Conservation (phyloP, 805 yeast species). For the Yarrowia keelungensis region DNA sequence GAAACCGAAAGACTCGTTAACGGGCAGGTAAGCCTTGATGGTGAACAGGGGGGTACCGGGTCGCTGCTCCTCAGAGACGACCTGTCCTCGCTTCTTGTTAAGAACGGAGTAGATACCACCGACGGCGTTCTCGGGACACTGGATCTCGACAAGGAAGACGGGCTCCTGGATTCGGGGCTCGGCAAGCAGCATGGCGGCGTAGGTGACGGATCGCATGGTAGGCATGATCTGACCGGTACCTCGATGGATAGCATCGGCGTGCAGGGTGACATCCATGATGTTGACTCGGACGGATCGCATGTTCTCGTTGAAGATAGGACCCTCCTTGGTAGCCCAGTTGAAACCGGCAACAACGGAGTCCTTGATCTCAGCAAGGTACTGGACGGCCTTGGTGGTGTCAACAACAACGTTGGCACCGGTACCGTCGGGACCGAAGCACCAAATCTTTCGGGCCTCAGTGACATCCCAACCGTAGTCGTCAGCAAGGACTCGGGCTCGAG, state of each 20-base stretch:
- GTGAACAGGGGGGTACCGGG: conserved; percentile 99
- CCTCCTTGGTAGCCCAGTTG: conserved; percentile 99
- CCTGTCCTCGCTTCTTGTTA: conserved; percentile 92
- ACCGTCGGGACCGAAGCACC: conserved; percentile 99
- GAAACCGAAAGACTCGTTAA: conserved; percentile 99
- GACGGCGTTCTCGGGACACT: conserved; percentile 98
- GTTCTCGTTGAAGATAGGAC: conserved; percentile 97
- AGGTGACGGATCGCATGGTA: conserved; percentile 99
- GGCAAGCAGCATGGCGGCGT: conserved; percentile 97
- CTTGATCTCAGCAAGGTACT: conserved; percentile 98
- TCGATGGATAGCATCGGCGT: conserved; percentile 99
- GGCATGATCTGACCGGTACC: conserved; percentile 99
- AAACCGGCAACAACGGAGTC: conserved; percentile 99
- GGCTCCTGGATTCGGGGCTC: conserved; percentile 99
- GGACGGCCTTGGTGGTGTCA: conserved; percentile 99
- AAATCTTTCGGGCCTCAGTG: conserved; percentile 99
- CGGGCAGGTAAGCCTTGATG: conserved; percentile 99
- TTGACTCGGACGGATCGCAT: conserved; percentile 96
- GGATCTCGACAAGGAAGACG: conserved; percentile 98
- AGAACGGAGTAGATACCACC: conserved; percentile 99
- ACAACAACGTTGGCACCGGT: conserved; percentile 98
- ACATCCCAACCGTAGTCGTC: conserved; percentile 99
- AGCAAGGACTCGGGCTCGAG: conserved; percentile 98
- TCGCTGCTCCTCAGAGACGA: conserved; percentile 98
- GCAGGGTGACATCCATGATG: conserved; percentile 98